These are phyloP conservation scores for Suhomyces kilbournensis DNA, from an alignment of 805 yeast genomes.

Conservation along the genomic window DNA sequence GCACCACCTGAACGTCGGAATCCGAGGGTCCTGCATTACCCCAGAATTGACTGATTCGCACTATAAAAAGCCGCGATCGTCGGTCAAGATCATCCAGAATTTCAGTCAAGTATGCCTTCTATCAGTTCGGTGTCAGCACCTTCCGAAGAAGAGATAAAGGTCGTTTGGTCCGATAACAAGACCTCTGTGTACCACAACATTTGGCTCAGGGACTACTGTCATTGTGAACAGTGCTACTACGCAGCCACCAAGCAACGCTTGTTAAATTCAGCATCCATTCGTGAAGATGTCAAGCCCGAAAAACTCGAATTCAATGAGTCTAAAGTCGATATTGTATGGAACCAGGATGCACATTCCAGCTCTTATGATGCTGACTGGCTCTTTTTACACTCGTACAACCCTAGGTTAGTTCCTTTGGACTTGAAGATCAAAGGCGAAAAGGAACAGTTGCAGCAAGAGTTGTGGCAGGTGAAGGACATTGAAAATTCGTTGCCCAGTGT, in stretches of 20 bases:
- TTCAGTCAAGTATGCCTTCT: not conserved
- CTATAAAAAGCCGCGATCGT: not conserved
- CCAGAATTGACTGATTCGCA: not conserved
- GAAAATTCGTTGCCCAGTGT: slow-evolving; percentile 44
- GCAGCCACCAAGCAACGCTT: slow-evolving; percentile 57
- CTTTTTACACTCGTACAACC: slow-evolving; percentile 50
- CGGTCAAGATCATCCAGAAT: not conserved
- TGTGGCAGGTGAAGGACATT: slow-evolving; percentile 47
- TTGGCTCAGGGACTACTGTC: slow-evolving; percentile 68
- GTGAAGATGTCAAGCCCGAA: slow-evolving; percentile 15
- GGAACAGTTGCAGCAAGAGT: slow-evolving; percentile 26
- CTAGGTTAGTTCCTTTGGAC: slow-evolving; percentile 37
- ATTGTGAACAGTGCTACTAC: slow-evolving; percentile 53
- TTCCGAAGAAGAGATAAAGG: slow-evolving; percentile 1
- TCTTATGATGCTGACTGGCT: slow-evolving; percentile 42
- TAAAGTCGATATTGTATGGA: slow-evolving; percentile 34
- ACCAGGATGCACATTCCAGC: slow-evolving; percentile 37
- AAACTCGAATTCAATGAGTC: slow-evolving; percentile 14
- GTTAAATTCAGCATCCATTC: slow-evolving; percentile 49
- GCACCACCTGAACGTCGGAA: not conserved
- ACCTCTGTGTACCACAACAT: slow-evolving; percentile 37
- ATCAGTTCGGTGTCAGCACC: not conserved
- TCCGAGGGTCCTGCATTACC: not conserved
- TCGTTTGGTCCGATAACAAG: slow-evolving; percentile 6
- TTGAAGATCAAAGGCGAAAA: slow-evolving; percentile 26